A percentile compares a stretch with the other conserved stretches of the same genome.
Conservation (phyloP, 495 filamentous ascomycete species). For the Achaetomiella virescens region DNA sequence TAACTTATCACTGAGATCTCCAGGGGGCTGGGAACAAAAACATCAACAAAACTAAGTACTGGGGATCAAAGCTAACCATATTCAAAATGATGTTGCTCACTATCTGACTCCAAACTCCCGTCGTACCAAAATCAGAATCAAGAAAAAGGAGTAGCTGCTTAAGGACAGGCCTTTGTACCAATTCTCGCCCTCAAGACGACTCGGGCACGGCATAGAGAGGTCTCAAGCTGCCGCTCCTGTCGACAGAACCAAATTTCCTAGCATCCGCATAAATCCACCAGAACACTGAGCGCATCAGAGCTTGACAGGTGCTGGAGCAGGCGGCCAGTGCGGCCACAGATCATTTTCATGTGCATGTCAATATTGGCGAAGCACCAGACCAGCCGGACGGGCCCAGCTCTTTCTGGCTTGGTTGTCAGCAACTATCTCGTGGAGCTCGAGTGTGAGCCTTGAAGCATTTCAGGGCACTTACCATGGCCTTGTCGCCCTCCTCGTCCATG, state of each 20-base stretch:
- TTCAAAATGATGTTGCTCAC: too few relatives aligned
- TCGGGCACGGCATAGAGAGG: conserved; percentile 20
- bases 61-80: too few relatives aligned
- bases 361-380: conserved; percentile 34
- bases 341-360: conserved; percentile 38
- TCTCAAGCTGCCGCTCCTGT: conserved; percentile 23
- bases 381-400: conserved; percentile 16
- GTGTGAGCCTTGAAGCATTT: too few relatives aligned
- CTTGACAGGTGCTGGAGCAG: conserved; percentile 25
- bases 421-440: neutral
- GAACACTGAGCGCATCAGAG: conserved; percentile 18
- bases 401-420: conserved; percentile 6
- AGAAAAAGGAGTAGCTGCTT: too few relatives aligned
- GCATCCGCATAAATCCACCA: conserved; percentile 24
- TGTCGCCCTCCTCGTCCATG: conserved; percentile 20
- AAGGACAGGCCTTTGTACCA: neutral
- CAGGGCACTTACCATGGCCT: conserved; percentile 17
- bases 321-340: conserved; percentile 29
- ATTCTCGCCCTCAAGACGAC: neutral
- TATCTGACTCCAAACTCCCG: too few relatives aligned
- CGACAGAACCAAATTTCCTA: conserved; percentile 32
- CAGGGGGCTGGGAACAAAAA: too few relatives aligned
- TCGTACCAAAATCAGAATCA: too few relatives aligned
- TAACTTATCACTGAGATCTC: too few relatives aligned
- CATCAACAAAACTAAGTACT: too few relatives aligned